phyloP scores from a whole-genome alignment of 768 basidiomycete species.

The Lepiota subincarnata region DNA sequence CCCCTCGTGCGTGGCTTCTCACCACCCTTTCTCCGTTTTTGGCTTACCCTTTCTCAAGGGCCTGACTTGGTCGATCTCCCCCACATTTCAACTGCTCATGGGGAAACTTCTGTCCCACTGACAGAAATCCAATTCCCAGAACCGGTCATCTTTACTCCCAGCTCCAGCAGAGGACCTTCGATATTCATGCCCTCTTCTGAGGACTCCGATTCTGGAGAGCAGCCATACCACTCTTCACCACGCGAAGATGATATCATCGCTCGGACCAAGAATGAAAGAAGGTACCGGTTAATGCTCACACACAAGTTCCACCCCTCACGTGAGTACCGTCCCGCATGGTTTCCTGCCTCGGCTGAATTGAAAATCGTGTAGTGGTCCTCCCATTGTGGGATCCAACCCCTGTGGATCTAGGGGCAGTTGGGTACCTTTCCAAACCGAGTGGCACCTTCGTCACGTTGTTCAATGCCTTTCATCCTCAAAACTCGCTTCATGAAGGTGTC shows the following conservation, averaged over 20 bases:
- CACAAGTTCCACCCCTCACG: conserved; percentile 69
- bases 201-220: conserved; percentile 17
- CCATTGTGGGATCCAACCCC: conserved; percentile 69
- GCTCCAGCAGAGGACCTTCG: conserved; percentile 27
- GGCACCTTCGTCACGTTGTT: conserved; percentile 71
- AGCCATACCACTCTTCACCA: conserved; percentile 20
- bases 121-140: conserved; percentile 29
- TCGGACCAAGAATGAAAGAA: conserved; percentile 54
- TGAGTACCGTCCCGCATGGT: conserved; percentile 29
- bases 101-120: conserved; percentile 29
- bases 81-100: conserved; percentile 12
- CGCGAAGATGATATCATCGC: conserved; percentile 31
- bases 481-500: conserved; percentile 14
- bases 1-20: neutral
- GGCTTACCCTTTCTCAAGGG: neutral
- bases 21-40: neutral
- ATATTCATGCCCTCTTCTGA: conserved; percentile 23
- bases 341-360: neutral
- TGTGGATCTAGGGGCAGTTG: conserved; percentile 68
- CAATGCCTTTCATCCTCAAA: conserved; percentile 57
- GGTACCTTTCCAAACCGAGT: conserved; percentile 64
- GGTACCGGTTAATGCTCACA: conserved; percentile 61
- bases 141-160: conserved; percentile 28
- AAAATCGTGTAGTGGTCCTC: conserved; percentile 41
- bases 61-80: neutral